Evolutionary conservation across 352 stramenopile genomes (phyloP).

Genomic region (Thalassiosira exigua): DNA sequence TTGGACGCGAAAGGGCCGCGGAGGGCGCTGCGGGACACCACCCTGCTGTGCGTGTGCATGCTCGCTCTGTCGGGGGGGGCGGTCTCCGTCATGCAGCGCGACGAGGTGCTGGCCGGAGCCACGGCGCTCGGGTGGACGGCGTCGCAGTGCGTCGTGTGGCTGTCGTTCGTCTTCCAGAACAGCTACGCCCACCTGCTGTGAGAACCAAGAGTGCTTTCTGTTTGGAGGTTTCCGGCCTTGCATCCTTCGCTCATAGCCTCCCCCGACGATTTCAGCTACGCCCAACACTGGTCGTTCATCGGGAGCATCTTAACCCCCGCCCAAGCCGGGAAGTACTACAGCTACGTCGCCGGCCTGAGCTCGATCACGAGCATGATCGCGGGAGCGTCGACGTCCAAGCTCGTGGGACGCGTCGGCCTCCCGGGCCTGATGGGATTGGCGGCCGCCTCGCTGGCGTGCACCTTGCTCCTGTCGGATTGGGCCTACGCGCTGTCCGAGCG

Average conservation of each 20-base stretch:
- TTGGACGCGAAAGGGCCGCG: conserved; percentile 70
- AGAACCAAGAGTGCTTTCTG: too few relatives aligned
- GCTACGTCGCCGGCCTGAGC: conserved; percentile 53
- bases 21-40: conserved; percentile 66
- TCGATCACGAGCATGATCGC: conserved; percentile 56
- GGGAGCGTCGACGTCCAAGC: conserved; percentile 31
- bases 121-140: conserved; percentile 32
- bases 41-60: conserved; percentile 48
- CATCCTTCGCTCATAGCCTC: too few relatives aligned
- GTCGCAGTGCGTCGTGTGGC: conserved; percentile 41
- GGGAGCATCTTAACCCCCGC: conserved; percentile 52
- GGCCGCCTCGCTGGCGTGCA: conserved; percentile 49
- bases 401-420: conserved; percentile 34
- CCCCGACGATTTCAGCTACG: too few relatives aligned
- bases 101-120: conserved; percentile 19
- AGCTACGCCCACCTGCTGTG: conserved; percentile 64
- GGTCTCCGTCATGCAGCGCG: conserved; percentile 14
- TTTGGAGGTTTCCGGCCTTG: too few relatives aligned
- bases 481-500: conserved; percentile 68
- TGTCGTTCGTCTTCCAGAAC: conserved; percentile 63
- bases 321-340: conserved; percentile 52
- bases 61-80: conserved; percentile 33
- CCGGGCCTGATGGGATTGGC: conserved; percentile 64
- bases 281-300: conserved; percentile 66
- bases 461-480: conserved; percentile 60